These are phyloP conservation scores for Metschnikowia peoriensis DNA, from an alignment of 805 yeast genomes.

Conservation along the genomic window DNA sequence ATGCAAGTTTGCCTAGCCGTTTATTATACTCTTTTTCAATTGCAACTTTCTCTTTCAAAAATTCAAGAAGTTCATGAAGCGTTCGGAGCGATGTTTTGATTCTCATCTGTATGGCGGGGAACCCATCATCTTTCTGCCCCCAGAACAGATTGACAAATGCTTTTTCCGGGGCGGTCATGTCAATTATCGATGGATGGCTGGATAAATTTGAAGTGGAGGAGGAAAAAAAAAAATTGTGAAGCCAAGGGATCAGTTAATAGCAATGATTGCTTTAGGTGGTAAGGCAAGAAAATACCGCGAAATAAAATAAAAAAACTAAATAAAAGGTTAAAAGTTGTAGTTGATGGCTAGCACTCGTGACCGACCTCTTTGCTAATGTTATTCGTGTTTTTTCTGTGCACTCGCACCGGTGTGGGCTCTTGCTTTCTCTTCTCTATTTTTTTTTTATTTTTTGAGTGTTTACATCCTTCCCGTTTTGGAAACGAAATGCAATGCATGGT, in stretches of 20 bases:
- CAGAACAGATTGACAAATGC: slow-evolving; percentile 49
- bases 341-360: too few relatives aligned
- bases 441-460: background rate
- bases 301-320: too few relatives aligned
- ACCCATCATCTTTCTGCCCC: slow-evolving; percentile 70
- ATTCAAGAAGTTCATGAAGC: slow-evolving; percentile 33
- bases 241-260: too few relatives aligned
- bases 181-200: background rate
- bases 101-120: slow-evolving; percentile 50
- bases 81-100: slow-evolving; percentile 62
- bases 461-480: background rate
- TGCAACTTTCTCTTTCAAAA: slow-evolving; percentile 43
- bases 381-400: background rate
- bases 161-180: slow-evolving; percentile 16
- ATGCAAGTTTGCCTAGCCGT: slow-evolving; percentile 50
- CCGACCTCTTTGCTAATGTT: background rate
- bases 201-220: background rate
- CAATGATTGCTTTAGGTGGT: too few relatives aligned
- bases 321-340: too few relatives aligned
- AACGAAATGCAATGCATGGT: background rate
- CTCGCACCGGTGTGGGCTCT: background rate
- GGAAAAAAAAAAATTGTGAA: background rate
- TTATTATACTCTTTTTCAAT: slow-evolving; percentile 75
- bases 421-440: background rate
- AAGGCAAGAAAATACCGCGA: too few relatives aligned